Conservation (phyloP, 768 basidiomycete genomes). For the Tricholoma matsutake region DNA sequence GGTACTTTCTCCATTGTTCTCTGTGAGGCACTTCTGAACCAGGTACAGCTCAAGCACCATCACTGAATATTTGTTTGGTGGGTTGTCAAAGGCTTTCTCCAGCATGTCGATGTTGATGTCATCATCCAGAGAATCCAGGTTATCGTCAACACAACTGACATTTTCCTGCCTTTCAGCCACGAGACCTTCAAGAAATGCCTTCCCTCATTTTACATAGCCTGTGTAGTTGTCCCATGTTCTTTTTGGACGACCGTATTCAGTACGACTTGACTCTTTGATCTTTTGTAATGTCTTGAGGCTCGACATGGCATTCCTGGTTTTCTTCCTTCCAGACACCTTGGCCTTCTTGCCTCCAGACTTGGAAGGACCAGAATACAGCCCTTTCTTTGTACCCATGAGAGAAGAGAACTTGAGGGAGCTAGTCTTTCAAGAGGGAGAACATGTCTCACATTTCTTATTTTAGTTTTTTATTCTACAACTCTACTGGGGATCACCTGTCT, state of each 20-base stretch:
- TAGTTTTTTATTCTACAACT: too few species aligned
- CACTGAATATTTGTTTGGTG: constrained; percentile 26
- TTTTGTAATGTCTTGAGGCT: background rate
- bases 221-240: background rate
- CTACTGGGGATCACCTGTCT: too few species aligned
- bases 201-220: background rate
- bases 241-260: background rate
- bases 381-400: background rate
- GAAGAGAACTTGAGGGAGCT: too few species aligned
- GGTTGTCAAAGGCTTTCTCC: constrained; percentile 24
- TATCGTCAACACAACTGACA: background rate
- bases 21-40: constrained; percentile 28
- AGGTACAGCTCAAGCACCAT: constrained; percentile 26
- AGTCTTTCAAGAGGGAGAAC: too few species aligned
- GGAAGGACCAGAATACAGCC: background rate
- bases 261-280: background rate
- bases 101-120: constrained; percentile 19
- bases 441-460: too few species aligned
- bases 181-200: background rate
- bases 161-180: background rate
- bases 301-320: background rate
- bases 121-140: constrained; percentile 4
- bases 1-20: constrained; percentile 16
- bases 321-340: background rate
- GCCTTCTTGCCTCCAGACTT: background rate